These are phyloP conservation scores for Eleusine indica DNA, from an alignment of 176 grass and related monocot genomes.

Conservation along the genomic window DNA sequence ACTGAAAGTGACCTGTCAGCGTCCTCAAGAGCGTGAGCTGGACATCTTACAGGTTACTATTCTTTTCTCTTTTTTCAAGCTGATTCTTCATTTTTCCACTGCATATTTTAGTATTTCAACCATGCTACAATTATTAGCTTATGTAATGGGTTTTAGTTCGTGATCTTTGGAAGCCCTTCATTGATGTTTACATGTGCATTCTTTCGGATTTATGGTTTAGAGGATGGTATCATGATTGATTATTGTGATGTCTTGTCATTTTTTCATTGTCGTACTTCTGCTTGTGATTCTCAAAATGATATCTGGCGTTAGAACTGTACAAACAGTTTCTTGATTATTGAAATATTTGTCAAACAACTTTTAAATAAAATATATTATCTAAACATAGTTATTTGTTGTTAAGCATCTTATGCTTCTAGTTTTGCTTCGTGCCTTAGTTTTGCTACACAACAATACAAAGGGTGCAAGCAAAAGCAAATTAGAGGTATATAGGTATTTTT, in stretches of 20 bases:
- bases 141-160: neutral
- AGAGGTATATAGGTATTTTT: too few relatives aligned
- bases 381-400: too few relatives aligned
- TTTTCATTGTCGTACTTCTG: neutral
- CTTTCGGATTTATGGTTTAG: neutral
- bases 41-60: conserved; percentile 75
- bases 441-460: too few relatives aligned
- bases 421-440: too few relatives aligned
- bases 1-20: conserved; percentile 89
- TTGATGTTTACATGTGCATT: neutral
- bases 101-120: neutral
- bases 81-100: conserved; percentile 14
- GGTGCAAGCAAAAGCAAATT: too few relatives aligned
- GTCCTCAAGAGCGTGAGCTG: conserved; percentile 70
- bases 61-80: neutral
- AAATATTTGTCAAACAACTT: neutral
- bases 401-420: too few relatives aligned
- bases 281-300: neutral
- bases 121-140: conserved; percentile 8
- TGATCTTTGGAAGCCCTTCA: neutral
- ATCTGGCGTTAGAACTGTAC: neutral
- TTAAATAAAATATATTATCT: too few relatives aligned
- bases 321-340: neutral
- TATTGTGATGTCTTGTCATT: neutral
- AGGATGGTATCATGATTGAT: neutral